Evolutionary conservation across 2,329 filamentous ascomycete genomes (phyloP).

Genomic region (Didymella sp.): DNA sequence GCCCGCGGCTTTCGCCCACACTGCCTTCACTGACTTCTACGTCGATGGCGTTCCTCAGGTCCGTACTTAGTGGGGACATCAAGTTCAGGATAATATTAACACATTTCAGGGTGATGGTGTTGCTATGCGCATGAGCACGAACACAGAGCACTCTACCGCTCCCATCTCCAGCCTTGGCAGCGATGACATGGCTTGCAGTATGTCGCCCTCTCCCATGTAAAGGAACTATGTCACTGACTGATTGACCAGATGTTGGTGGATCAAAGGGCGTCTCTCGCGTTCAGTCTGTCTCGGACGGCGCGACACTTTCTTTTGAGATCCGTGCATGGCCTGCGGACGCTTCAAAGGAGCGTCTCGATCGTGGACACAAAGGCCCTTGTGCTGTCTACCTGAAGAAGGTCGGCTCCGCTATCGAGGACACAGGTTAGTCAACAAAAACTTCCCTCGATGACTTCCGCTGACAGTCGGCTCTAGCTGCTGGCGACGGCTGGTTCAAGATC

Average conservation of each 20-base stretch:
- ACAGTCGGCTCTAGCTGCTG: constrained; percentile 46
- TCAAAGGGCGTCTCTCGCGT: constrained; percentile 58
- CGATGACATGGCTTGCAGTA: constrained; percentile 75
- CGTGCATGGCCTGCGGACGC: constrained; percentile 65
- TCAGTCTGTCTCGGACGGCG: constrained; percentile 57
- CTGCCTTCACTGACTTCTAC: constrained; percentile 47
- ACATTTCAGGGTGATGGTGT: constrained; percentile 69
- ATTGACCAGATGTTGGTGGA: constrained; percentile 55
- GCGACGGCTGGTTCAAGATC: constrained; percentile 80
- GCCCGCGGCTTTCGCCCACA: constrained; percentile 46
- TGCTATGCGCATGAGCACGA: constrained; percentile 71
- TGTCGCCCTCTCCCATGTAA: constrained; percentile 29
- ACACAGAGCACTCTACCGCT: constrained; percentile 59
- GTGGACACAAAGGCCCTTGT: constrained; percentile 71
- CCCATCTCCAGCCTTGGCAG: constrained; percentile 66
- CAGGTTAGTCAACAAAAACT: constrained; percentile 29
- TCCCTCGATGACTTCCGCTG: neutral
- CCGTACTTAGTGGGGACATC: constrained; percentile 8
- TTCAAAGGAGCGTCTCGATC: constrained; percentile 64
- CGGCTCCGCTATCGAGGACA: constrained; percentile 61
- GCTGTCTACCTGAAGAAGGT: constrained; percentile 78
- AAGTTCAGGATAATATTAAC: constrained; percentile 27
- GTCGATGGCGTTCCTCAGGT: constrained; percentile 43
- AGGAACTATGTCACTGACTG: constrained; percentile 18
- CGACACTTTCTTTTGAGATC: constrained; percentile 71